Conservation (phyloP, 352 stramenopile genomes). For the Poterioochromonas sp. region DNA sequence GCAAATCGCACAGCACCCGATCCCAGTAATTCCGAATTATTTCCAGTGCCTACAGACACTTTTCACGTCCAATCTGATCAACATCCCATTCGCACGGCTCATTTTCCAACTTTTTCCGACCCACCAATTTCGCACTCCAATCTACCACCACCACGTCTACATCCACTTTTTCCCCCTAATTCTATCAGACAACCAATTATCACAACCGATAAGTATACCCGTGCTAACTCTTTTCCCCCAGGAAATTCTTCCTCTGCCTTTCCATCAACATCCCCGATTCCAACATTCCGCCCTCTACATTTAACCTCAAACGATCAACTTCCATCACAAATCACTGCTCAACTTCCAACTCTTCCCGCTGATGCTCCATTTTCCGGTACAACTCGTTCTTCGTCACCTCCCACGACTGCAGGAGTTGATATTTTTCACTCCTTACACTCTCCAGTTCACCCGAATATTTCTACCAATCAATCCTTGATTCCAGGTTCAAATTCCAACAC, state of each 20-base stretch:
- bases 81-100: slow-evolving; percentile 27
- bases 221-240: slow-evolving; percentile 28
- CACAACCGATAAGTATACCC: slow-evolving; percentile 24
- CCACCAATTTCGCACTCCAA: slow-evolving; percentile 29
- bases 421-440: slow-evolving; percentile 16
- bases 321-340: slow-evolving; percentile 30
- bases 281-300: slow-evolving; percentile 29
- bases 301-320: slow-evolving; percentile 31
- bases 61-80: slow-evolving; percentile 28
- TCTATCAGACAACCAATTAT: slow-evolving; percentile 31
- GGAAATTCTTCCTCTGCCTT: slow-evolving; percentile 30
- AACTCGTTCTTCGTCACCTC: slow-evolving; percentile 6
- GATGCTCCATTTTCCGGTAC: slow-evolving; percentile 21
- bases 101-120: slow-evolving; percentile 31
- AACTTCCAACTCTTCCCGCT: slow-evolving; percentile 29
- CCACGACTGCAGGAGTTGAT: slow-evolving; percentile 10
- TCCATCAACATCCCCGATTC: slow-evolving; percentile 28
- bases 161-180: slow-evolving; percentile 28
- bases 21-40: slow-evolving; percentile 31
- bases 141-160: slow-evolving; percentile 25
- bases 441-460: neutral
- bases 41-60: slow-evolving; percentile 29
- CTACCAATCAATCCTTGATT: neutral
- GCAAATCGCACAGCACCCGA: slow-evolving; percentile 1
- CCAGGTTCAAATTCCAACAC: neutral